phyloP scores from a whole-genome alignment of 192 early-diverging fungal genomes.

The Ambispora gerdemannii region DNA sequence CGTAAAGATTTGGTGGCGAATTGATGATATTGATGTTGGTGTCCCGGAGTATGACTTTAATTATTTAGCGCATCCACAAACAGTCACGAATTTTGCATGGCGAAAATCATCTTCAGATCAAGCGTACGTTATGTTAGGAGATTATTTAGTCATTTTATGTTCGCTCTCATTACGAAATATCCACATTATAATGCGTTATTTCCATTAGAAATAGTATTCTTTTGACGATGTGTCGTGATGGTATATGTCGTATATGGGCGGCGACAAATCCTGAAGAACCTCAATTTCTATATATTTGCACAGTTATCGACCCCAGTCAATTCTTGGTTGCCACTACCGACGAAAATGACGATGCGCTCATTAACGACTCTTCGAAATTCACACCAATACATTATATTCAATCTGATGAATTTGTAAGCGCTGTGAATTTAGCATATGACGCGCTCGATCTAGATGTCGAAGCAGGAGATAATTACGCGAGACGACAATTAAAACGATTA shows the following conservation, averaged over 20 bases:
- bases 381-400: constrained; percentile 61
- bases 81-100: constrained; percentile 66
- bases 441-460: constrained; percentile 34
- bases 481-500: constrained; percentile 47
- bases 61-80: constrained; percentile 64
- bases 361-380: constrained; percentile 33
- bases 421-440: constrained; percentile 36
- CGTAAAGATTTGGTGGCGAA: constrained; percentile 63
- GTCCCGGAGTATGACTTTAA: constrained; percentile 45
- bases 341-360: not conserved
- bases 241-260: constrained; percentile 70
- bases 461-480: constrained; percentile 39
- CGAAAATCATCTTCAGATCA: constrained; percentile 34
- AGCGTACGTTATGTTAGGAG: no score
- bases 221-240: constrained; percentile 67
- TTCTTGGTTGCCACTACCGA: constrained; percentile 43
- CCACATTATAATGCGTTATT: no score
- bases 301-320: constrained; percentile 65
- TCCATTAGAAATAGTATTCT: constrained; percentile 46
- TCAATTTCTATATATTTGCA: constrained; percentile 62
- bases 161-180: no score
- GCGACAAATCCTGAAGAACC: constrained; percentile 47
- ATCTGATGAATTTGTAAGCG: constrained; percentile 48
- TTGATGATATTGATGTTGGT: constrained; percentile 4
- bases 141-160: no score